Evolutionary conservation across 768 basidiomycete genomes (phyloP).

Genomic region (Amanita pseudoporphyria): DNA sequence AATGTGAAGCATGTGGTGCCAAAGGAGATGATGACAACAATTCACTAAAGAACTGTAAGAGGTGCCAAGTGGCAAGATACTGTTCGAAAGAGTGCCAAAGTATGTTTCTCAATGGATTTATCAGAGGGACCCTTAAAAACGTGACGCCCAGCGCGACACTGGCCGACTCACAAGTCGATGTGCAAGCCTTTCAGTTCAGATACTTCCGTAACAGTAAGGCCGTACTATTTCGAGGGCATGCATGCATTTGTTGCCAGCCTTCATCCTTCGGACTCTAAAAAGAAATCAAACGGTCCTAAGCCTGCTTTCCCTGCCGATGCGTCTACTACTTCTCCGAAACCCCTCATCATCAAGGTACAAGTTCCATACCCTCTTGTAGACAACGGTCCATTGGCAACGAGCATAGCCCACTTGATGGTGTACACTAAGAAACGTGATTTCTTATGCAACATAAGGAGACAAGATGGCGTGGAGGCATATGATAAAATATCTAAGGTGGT

Average conservation of each 20-base stretch:
- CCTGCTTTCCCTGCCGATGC: conserved; percentile 16
- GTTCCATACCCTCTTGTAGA: conserved; percentile 22
- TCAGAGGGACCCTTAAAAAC: not conserved
- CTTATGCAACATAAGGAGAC: conserved; percentile 29
- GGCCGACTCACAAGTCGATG: conserved; percentile 36
- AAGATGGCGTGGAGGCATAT: conserved; percentile 26
- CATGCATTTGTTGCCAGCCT: conserved; percentile 21
- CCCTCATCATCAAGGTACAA: conserved; percentile 46
- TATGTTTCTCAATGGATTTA: conserved; percentile 17
- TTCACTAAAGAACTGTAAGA: conserved; percentile 29
- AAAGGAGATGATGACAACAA: conserved; percentile 10
- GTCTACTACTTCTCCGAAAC: conserved; percentile 19
- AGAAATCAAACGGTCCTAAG: conserved; percentile 13
- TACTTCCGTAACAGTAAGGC: conserved; percentile 38
- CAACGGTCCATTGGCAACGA: not conserved
- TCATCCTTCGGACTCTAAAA: conserved; percentile 11
- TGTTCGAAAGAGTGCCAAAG: conserved; percentile 49
- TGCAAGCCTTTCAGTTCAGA: conserved; percentile 36
- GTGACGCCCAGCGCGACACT: conserved; percentile 28
- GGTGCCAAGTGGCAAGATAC: conserved; percentile 38
- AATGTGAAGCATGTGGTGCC: conserved; percentile 27
- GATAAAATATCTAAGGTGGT: conserved; percentile 30
- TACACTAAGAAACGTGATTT: conserved; percentile 49
- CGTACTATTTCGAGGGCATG: conserved; percentile 27
- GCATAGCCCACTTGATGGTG: conserved; percentile 25